Evolutionary conservation across 257 asterid species (phyloP), one percentile per base, ranked within the genome.

Genomic region (Forsythia viridissima): DNA sequence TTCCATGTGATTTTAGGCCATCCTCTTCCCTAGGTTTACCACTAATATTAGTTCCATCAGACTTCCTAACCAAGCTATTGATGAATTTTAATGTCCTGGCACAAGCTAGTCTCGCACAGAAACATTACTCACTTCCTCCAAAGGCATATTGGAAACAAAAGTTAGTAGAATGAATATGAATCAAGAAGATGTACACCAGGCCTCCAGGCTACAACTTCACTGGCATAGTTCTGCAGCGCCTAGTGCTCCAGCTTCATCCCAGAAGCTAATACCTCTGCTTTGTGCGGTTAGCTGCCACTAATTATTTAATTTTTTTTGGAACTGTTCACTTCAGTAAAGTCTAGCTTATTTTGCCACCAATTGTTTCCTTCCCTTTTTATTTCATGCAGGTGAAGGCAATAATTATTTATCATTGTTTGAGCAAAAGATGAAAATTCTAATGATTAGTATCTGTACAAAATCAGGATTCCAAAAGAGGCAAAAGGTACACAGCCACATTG

Each of bases 291-390:
- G 55, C 55, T 46, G 55, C 55, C 61, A 78, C 20, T 51, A 6
- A 73, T 38, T 24, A 57, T 16, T 51, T 52, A 66, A 52, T 16
- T 40, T 68, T 67, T 21, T 6, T 15, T 6, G 38, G 43, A 68
- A 79, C 69, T 61, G 37, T 55, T 43, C 51, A 77, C 40, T 43
- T 55, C 46, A 71, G 36, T 21, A 71, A 71, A 20, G 9, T 24
- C 3, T 11, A 13, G 13, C 20, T 3, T 6, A 34, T 71, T 71
- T 18, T 43, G 6, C 75, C 21, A 13, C 16, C 38, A 41, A 71
- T n/a, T 46, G 18, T 46, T 13, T 46, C 55, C 55, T 46, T 46
- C 55, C 55, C 55, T 46, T 46, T 46, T 46, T 12, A 46, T 46
- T 16, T 5, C 55, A 44, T 46, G 5, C 55, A 46, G 55, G 55